Evolutionary conservation across 441 rosid species (phyloP).

Genomic region (Kokia cookei): DNA sequence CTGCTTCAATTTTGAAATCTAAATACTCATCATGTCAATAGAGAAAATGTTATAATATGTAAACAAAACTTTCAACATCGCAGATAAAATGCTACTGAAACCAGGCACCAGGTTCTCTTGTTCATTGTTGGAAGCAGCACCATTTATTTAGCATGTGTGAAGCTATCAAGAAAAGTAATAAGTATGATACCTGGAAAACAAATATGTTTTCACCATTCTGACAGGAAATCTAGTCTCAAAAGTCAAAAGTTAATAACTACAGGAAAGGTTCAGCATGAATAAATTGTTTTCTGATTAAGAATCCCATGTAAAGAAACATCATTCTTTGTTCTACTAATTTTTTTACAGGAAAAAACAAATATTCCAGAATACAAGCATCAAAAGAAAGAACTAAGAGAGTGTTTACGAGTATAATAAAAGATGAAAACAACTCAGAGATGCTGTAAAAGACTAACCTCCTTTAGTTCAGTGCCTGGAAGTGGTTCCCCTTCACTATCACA

Average conservation of each 20-base stretch:
- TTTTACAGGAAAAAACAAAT: background rate
- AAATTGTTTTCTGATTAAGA: background rate
- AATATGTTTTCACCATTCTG: background rate
- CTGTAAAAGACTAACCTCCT: constrained; percentile 45
- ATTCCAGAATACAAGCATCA: background rate
- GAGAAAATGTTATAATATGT: background rate
- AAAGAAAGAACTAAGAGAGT: background rate
- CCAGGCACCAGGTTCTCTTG: background rate
- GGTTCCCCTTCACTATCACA: constrained; percentile 98
- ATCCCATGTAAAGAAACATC: background rate
- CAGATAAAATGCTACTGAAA: background rate
- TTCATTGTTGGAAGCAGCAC: background rate
- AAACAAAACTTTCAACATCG: background rate
- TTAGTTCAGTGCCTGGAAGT: constrained; percentile 71
- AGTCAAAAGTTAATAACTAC: background rate
- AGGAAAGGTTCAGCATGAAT: background rate
- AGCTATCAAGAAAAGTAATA: background rate
- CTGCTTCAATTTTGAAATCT: background rate
- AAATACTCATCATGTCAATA: background rate
- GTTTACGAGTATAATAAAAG: background rate
- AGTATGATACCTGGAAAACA: background rate
- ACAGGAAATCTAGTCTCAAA: background rate
- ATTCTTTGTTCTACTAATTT: background rate
- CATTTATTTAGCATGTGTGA: background rate
- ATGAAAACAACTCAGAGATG: background rate